Evolutionary conservation across 192 early-diverging fungal genomes (phyloP).

Genomic region (Coemansia sp.): DNA sequence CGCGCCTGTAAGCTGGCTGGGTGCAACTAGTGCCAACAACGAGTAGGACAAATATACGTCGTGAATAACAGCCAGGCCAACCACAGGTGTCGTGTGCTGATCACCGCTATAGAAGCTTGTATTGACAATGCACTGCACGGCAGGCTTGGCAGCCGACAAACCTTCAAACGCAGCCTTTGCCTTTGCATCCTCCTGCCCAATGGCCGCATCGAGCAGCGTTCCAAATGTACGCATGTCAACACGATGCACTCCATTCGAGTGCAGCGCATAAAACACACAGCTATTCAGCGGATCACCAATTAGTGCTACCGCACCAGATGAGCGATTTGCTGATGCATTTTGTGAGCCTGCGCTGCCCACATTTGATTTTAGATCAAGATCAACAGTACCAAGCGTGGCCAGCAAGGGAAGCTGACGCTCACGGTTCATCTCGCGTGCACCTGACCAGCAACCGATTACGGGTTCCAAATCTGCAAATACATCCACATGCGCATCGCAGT

Average conservation of each 20-base stretch:
- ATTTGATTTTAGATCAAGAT: constrained; percentile 40
- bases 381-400: constrained; percentile 56
- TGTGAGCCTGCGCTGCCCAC: constrained; percentile 4
- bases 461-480: constrained; percentile 62
- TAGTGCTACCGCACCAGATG: constrained; percentile 50
- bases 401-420: constrained; percentile 48
- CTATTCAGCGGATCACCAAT: constrained; percentile 59
- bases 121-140: constrained; percentile 43
- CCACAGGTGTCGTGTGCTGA: constrained; percentile 37
- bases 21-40: constrained; percentile 57
- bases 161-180: constrained; percentile 26
- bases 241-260: constrained; percentile 66
- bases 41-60: constrained; percentile 74
- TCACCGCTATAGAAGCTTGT: constrained; percentile 23
- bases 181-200: constrained; percentile 24
- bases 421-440: constrained; percentile 5
- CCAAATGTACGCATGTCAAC: constrained; percentile 61
- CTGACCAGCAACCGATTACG: constrained; percentile 45
- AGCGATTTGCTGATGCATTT: neutral
- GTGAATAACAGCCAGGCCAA: constrained; percentile 60
- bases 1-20: constrained; percentile 57
- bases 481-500: constrained; percentile 60
- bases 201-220: constrained; percentile 25
- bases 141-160: constrained; percentile 15
- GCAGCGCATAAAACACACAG: constrained; percentile 66